Evolutionary conservation across 164 flowering plant genomes (phyloP), one percentile per base, ranked within the genome.

Genomic region (Annona cherimola): DNA sequence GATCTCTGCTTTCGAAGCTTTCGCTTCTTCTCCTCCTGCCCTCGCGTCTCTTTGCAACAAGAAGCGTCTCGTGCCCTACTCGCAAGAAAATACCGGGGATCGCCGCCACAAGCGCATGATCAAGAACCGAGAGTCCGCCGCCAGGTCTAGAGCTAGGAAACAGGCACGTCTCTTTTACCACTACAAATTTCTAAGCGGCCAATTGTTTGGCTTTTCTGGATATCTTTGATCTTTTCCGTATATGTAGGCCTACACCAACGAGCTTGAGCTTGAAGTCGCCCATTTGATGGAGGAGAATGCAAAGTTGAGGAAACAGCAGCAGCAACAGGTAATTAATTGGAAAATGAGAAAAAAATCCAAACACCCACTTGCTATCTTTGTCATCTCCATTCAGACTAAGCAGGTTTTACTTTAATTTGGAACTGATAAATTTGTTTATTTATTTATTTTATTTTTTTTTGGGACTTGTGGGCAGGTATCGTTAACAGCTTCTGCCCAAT

Each of bases 111-210:
- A 82, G 74, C 85, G 91, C n/a, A 81, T 86, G 87, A 84, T 87
- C 78, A 89, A 87, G 86, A 89, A 87, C 69, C 71, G 93, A 68
- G 93, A 89, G 67, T 87, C 93, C 2, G 93, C 93, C 54, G 84
- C 88, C 42, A 81, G 93, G 2, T 89, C 93, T 42, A 79, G 93
- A 71, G 88, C 93, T 39, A 77, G 90, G 70, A 85, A 83, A 75
- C 91, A 89, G 91, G 93, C 71, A 80, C 20, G 26, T 71, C 59
- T 61, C 12, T n/a, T 35, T 14, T 9, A 40, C 18, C 67, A 40
- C 16, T 40, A 1, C 12, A 6, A 3, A 35, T 41, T 3, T 41
- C 67, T 68, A 9, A 35, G 9, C 35, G 35, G 35, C 26, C 64
- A 35, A 62, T 7, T 26, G 40, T 7, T 5, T 62, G 65, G 41